Conservation (phyloP, 495 filamentous ascomycete genomes). For the Penicillium lividum region DNA sequence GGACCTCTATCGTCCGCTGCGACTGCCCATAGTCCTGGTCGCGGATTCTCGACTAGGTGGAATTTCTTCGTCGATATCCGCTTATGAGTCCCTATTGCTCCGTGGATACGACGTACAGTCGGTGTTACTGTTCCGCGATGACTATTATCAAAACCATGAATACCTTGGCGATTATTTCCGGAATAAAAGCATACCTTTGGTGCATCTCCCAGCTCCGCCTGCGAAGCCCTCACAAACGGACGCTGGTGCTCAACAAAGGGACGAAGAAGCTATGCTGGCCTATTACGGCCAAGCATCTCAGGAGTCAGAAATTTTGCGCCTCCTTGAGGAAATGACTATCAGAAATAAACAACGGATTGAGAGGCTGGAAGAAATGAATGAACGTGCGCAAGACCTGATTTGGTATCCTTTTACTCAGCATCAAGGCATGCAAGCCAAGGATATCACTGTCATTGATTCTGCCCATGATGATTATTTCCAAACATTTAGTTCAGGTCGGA, state of each 20-base stretch:
- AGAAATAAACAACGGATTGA: constrained; percentile 54
- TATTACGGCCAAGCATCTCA: constrained; percentile 55
- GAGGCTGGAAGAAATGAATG: constrained; percentile 58
- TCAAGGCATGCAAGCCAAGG: constrained; percentile 53
- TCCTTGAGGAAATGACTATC: constrained; percentile 48
- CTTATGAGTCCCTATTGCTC: constrained; percentile 70
- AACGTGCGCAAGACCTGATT: constrained; percentile 57
- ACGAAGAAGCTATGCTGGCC: constrained; percentile 53
- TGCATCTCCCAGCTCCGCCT: constrained; percentile 56
- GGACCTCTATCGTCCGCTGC: constrained; percentile 68
- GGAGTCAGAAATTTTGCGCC: constrained; percentile 35
- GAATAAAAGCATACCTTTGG: constrained; percentile 54
- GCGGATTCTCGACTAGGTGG: constrained; percentile 72
- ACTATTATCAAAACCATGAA: constrained; percentile 61
- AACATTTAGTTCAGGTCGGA: constrained; percentile 35
- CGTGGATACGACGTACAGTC: constrained; percentile 73
- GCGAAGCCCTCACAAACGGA: constrained; percentile 27
- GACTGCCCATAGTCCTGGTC: constrained; percentile 70
- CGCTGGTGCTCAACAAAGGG: constrained; percentile 38
- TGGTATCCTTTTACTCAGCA: constrained; percentile 88
- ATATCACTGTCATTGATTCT: constrained; percentile 71
- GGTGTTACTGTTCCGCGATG: constrained; percentile 63
- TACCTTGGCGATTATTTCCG: constrained; percentile 66
- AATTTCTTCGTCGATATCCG: constrained; percentile 72
- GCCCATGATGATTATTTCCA: constrained; percentile 76